These are phyloP conservation scores for Fraxinus angustifolia DNA, from an alignment of 305 asterid genomes.

Conservation along the genomic window DNA sequence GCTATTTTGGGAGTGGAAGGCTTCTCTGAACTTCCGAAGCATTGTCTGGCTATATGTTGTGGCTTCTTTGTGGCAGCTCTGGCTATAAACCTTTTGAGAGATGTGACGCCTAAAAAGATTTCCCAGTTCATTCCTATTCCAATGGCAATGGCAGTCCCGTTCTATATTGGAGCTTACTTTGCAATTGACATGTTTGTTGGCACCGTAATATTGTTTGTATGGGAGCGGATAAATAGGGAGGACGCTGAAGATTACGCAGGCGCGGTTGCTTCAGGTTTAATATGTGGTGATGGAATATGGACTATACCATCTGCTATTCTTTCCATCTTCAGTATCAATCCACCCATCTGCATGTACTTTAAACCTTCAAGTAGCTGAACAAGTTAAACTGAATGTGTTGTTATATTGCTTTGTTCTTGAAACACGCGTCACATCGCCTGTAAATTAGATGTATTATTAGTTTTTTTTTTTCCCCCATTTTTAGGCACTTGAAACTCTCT, in stretches of 20 bases:
- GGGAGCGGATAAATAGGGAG: constrained; percentile 75
- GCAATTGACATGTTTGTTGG: constrained; percentile 97
- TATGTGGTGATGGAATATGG: constrained; percentile 94
- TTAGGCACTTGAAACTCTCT: neutral
- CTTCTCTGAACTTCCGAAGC: constrained; percentile 88
- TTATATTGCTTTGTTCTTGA: neutral
- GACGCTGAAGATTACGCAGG: constrained; percentile 79
- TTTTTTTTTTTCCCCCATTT: neutral
- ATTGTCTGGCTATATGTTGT: constrained; percentile 68
- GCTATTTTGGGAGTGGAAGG: constrained; percentile 92
- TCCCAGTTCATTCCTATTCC: constrained; percentile 85
- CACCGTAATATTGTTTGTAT: constrained; percentile 69
- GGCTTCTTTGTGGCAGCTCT: constrained; percentile 79
- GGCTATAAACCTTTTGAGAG: constrained; percentile 63
- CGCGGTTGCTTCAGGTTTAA: constrained; percentile 90
- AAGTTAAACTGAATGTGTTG: neutral
- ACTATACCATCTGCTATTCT: constrained; percentile 91
- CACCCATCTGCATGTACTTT: constrained; percentile 93
- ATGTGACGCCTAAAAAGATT: constrained; percentile 47
- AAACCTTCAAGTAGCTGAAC: constrained; percentile 56
- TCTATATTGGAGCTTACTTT: constrained; percentile 90
- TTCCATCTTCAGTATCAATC: constrained; percentile 77
- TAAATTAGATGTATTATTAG: constrained; percentile 15
- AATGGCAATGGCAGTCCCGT: constrained; percentile 96
- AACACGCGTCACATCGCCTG: constrained; percentile 6